phyloP scores from a whole-genome alignment of 2,329 filamentous ascomycete species.

The Fusarium sacchari region DNA sequence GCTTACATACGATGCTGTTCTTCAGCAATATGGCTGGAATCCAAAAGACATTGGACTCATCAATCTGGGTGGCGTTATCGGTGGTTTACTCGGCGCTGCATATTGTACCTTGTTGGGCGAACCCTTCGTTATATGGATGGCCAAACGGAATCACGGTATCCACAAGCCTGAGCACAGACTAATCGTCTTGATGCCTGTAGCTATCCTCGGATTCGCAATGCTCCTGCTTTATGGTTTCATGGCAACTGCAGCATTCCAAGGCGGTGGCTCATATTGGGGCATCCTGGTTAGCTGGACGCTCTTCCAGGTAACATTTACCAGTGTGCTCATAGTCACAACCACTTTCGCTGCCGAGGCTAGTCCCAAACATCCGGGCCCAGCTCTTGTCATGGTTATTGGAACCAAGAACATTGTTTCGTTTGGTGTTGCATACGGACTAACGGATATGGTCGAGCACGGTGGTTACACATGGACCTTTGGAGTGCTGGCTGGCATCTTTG shows the following conservation, averaged over 20 bases:
- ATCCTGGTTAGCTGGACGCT: not conserved
- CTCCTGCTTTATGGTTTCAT: not conserved
- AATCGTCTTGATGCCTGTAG: not conserved
- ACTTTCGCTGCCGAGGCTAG: not conserved
- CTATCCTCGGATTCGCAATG: not conserved
- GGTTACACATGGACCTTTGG: not conserved
- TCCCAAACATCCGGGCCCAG: not conserved
- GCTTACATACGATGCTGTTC: not conserved
- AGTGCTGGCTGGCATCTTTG: not conserved
- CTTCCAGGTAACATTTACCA: not conserved
- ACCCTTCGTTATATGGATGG: not conserved
- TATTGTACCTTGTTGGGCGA: not conserved
- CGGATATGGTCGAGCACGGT: not conserved
- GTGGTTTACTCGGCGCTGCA: not conserved
- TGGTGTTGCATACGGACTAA: not conserved
- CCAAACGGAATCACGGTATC: not conserved
- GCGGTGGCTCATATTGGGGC: not conserved
- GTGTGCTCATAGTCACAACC: not conserved
- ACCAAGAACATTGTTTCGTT: not conserved
- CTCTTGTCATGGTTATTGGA: not conserved
- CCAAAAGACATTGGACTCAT: not conserved
- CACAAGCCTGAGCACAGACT: not conserved
- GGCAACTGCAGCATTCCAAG: not conserved
- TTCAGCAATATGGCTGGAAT: not conserved
- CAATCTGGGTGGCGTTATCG: not conserved